Evolutionary conservation across 345 rosid species (phyloP).

Genomic region (Ceriops decandra): DNA sequence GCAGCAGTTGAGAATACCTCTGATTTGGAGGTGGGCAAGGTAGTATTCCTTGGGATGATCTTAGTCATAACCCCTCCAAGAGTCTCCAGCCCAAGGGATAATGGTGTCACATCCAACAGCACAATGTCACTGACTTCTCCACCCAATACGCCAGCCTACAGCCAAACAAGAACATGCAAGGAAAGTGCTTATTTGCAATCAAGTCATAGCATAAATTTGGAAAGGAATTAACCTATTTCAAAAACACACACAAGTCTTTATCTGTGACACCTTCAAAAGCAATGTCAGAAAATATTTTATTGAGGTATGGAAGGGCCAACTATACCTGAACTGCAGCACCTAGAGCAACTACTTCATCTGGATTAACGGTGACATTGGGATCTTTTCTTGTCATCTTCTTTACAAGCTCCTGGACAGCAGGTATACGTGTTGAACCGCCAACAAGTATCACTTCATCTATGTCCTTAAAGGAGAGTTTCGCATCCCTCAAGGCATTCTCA

Average conservation of each 20-base stretch:
- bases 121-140: conserved; percentile 98
- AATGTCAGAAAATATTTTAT: too few relatives aligned
- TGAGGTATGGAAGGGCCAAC: background rate
- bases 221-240: background rate
- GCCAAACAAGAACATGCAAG: background rate
- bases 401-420: conserved; percentile 91
- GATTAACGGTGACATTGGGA: conserved; percentile 94
- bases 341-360: conserved; percentile 96
- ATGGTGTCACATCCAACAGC: conserved; percentile 79
- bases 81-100: conserved; percentile 89
- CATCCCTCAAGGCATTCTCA: conserved; percentile 80
- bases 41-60: conserved; percentile 89
- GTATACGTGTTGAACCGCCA: conserved; percentile 98
- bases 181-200: background rate
- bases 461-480: conserved; percentile 79
- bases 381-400: conserved; percentile 89
- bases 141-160: conserved; percentile 87
- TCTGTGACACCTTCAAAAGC: too few relatives aligned
- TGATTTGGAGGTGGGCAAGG: conserved; percentile 92
- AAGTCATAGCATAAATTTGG: background rate
- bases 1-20: conserved; percentile 99
- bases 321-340: conserved; percentile 98
- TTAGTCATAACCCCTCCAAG: conserved; percentile 99
- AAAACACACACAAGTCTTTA: too few relatives aligned
- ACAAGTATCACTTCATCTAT: conserved; percentile 96